A percentile compares a stretch with the other conserved stretches of the same genome.
These are phyloP conservation scores for Candida arabinofermentans DNA, from an alignment of 805 yeast species.

Conservation along the genomic window DNA sequence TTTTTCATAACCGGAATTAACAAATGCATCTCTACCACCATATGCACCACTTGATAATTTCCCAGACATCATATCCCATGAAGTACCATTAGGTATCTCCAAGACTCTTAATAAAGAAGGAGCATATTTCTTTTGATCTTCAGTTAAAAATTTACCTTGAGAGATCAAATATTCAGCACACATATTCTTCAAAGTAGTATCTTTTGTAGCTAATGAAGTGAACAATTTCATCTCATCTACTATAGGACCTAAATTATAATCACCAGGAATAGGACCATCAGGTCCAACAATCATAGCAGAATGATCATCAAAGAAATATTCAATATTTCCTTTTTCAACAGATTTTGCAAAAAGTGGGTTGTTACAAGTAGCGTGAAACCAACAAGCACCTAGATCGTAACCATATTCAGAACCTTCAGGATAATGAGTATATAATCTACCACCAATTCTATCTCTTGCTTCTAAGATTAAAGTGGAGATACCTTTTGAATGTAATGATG, in stretches of 20 bases:
- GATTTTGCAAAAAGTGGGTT: constrained; percentile 36
- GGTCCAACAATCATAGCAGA: constrained; percentile 29
- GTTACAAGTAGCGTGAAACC: constrained; percentile 48
- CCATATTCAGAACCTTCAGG: constrained; percentile 18
- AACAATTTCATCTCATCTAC: constrained; percentile 31
- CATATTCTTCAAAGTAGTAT: constrained; percentile 23
- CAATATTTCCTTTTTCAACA: constrained; percentile 19
- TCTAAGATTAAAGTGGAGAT: constrained; percentile 40
- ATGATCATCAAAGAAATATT: constrained; percentile 30
- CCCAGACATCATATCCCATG: constrained; percentile 30
- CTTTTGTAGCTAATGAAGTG: constrained; percentile 29
- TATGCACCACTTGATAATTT: constrained; percentile 22
- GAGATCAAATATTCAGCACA: constrained; percentile 20
- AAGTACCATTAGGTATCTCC: constrained; percentile 27
- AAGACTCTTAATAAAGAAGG: constrained; percentile 26
- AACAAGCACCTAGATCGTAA: constrained; percentile 50
- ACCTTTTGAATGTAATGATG: constrained; percentile 30
- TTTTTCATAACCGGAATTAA: constrained; percentile 23
- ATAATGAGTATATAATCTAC: constrained; percentile 35
- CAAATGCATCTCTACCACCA: constrained; percentile 32
- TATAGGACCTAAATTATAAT: constrained; percentile 29
- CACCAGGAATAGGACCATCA: constrained; percentile 21
- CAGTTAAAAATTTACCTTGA: constrained; percentile 16
- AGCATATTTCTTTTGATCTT: constrained; percentile 26
- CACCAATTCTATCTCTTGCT: constrained; percentile 45